Conservation (phyloP, 1,139 yeast genomes). For the Suhomyces ambrosiae region DNA sequence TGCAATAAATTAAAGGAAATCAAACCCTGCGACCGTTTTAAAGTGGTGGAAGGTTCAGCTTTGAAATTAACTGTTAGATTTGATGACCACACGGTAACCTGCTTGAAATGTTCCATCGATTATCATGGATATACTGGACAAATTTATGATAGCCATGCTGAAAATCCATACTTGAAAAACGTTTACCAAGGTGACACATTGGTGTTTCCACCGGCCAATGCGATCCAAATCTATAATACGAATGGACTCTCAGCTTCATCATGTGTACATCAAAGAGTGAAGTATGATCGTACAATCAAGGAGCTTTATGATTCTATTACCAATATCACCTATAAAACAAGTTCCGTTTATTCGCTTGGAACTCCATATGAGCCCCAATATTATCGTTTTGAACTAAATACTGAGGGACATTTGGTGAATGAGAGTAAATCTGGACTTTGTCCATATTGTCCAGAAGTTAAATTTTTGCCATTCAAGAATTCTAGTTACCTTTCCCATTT, state of each 20-base stretch:
- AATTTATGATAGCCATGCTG: constrained; percentile 3
- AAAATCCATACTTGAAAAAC: constrained; percentile 11
- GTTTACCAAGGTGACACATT: neutral
- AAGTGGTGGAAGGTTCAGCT: neutral
- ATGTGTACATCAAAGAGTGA: constrained; percentile 12
- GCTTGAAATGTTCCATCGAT: constrained; percentile 13
- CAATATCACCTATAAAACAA: constrained; percentile 25
- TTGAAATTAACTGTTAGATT: neutral
- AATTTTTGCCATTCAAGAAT: constrained; percentile 36
- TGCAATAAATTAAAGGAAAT: too few species aligned
- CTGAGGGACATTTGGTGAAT: constrained; percentile 20
- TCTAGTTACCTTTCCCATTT: constrained; percentile 37
- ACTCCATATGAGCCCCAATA: constrained; percentile 35
- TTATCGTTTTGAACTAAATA: constrained; percentile 28
- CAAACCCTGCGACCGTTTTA: too few species aligned
- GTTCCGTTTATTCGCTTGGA: constrained; percentile 19
- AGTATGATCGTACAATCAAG: constrained; percentile 12
- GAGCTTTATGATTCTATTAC: constrained; percentile 12
- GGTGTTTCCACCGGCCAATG: too few species aligned
- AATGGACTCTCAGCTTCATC: neutral
- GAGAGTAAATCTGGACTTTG: constrained; percentile 35
- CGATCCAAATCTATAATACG: too few species aligned
- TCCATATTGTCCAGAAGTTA: constrained; percentile 34
- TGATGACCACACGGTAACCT: constrained; percentile 10
- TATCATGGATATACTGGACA: constrained; percentile 14